These are phyloP conservation scores for Verticillium nonalfalfae DNA, from an alignment of 2,329 filamentous ascomycete genomes.

Conservation along the genomic window DNA sequence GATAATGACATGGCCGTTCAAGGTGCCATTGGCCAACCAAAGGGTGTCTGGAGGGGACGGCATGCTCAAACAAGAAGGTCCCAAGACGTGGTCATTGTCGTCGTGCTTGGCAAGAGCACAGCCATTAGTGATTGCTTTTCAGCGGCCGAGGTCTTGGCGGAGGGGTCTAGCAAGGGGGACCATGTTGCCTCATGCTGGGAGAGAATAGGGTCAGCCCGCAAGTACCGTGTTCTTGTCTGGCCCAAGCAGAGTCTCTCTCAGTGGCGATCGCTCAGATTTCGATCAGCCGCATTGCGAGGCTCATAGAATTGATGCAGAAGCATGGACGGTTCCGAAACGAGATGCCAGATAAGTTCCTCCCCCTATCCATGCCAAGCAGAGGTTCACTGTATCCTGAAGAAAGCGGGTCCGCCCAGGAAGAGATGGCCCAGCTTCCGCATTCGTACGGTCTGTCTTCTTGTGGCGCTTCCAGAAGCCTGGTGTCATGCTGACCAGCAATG, in stretches of 20 bases:
- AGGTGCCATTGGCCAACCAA: not conserved
- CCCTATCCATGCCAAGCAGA: too few species aligned
- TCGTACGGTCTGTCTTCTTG: not conserved
- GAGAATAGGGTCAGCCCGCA: too few species aligned
- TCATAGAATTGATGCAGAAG: not conserved
- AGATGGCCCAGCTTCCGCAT: not conserved
- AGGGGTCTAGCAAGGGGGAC: not conserved
- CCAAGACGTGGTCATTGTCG: not conserved
- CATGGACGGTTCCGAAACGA: not conserved
- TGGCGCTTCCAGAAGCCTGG: not conserved
- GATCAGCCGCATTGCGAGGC: not conserved
- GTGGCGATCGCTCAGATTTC: not conserved
- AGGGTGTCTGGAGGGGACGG: not conserved
- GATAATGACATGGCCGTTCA: not conserved
- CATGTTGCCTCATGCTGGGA: not conserved
- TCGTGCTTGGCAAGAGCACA: not conserved
- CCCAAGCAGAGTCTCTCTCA: not conserved
- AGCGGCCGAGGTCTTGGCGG: not conserved
- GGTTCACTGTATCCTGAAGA: too few species aligned
- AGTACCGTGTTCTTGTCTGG: too few species aligned
- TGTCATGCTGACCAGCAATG: not conserved
- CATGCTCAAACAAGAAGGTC: not conserved
- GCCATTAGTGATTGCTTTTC: not conserved
- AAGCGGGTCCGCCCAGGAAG: not conserved
- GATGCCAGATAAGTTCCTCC: too few species aligned